A percentile compares a stretch with the other conserved stretches of the same genome.
Conservation (phyloP, 208 protist genomes). For the Acanthamoeba triangularis region DNA sequence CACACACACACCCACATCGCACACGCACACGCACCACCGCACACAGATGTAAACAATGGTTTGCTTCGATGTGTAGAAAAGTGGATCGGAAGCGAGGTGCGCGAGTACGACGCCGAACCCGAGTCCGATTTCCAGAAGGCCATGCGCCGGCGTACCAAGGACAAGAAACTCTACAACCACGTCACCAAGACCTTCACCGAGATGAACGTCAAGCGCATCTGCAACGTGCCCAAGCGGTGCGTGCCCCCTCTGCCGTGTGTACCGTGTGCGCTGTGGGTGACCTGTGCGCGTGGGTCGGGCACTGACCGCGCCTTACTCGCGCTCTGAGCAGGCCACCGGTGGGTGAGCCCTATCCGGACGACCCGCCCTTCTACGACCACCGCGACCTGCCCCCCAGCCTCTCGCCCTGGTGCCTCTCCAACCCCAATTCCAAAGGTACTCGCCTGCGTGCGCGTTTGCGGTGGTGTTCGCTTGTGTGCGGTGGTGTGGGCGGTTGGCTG, state of each 20-base stretch:
- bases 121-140: conserved; percentile 56
- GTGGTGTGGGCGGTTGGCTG: neutral
- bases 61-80: neutral
- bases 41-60: too few relatives aligned
- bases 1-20: too few relatives aligned
- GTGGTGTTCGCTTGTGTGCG: neutral
- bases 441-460: neutral
- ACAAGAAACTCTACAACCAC: conserved; percentile 62
- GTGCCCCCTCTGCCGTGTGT: neutral
- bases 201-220: conserved; percentile 59
- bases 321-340: neutral
- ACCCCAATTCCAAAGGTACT: conserved; percentile 59
- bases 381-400: conserved; percentile 17
- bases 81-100: conserved; percentile 40
- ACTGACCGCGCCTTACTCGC: neutral
- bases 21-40: too few relatives aligned
- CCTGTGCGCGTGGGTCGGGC: neutral
- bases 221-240: conserved; percentile 55
- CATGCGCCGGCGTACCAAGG: neutral
- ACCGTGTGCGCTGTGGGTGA: neutral
- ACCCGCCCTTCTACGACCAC: conserved; percentile 37
- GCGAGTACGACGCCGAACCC: conserved; percentile 37
- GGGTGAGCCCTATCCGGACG: conserved; percentile 15
- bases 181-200: conserved; percentile 45
- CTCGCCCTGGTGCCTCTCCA: conserved; percentile 52